phyloP scores from a whole-genome alignment of 73 alveolate species.

The Paramecium octaurelia region DNA sequence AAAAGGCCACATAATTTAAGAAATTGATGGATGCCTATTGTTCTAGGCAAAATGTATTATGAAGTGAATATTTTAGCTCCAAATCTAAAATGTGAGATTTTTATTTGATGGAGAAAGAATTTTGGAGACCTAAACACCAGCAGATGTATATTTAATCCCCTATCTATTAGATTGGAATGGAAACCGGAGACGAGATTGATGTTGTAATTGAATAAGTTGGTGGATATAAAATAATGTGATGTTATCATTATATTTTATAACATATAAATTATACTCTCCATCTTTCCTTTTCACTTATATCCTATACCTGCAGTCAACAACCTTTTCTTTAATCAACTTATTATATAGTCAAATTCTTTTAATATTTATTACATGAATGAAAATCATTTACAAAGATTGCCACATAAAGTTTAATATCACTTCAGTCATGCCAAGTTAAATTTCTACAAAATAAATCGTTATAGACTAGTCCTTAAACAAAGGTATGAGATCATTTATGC shows the following conservation, averaged over 20 bases:
- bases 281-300: not conserved
- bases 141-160: not conserved
- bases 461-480: too few species aligned
- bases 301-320: not conserved
- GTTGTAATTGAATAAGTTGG: not conserved
- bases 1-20: not conserved
- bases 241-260: not conserved
- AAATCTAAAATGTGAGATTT: not conserved
- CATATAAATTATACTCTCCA: not conserved
- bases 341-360: too few species aligned
- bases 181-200: constrained; percentile 24
- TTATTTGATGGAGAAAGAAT: constrained; percentile 3
- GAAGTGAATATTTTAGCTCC: not conserved
- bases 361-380: too few species aligned
- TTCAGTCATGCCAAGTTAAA: too few species aligned
- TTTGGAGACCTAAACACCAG: not conserved
- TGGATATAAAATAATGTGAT: not conserved
- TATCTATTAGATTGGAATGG: not conserved
- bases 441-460: too few species aligned
- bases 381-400: too few species aligned
- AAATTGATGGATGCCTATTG: constrained; percentile 14
- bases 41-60: not conserved
- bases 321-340: not conserved
- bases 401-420: too few species aligned
- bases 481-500: too few species aligned